A percentile compares a stretch with the other conserved stretches of the same genome.
phyloP scores from a whole-genome alignment of 805 yeast genomes.

The Metschnikowia borealis region DNA sequence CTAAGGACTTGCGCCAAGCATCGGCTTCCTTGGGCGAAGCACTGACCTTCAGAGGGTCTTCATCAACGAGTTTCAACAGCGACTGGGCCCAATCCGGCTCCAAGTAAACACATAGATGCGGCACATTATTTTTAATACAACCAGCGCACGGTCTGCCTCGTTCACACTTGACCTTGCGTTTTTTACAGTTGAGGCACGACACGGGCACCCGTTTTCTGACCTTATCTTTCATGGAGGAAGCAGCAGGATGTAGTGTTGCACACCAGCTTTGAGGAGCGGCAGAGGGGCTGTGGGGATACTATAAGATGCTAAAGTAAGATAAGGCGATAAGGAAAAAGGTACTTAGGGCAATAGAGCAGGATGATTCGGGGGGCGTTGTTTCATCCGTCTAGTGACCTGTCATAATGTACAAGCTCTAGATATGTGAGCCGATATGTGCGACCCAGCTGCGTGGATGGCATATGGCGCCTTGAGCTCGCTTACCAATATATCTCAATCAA shows the following conservation, averaged over 20 bases:
- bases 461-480: not conserved
- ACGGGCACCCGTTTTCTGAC: slow-evolving; percentile 36
- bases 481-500: not conserved
- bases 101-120: slow-evolving; percentile 36
- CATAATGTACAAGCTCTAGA: not conserved
- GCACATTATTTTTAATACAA: slow-evolving; percentile 38
- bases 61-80: slow-evolving; percentile 6
- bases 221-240: slow-evolving; percentile 5
- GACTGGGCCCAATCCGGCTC: slow-evolving; percentile 37
- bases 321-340: not conserved
- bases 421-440: slow-evolving; percentile 3
- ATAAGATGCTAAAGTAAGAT: too few species aligned
- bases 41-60: not conserved
- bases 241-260: not conserved
- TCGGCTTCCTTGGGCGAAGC: not conserved
- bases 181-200: slow-evolving; percentile 38
- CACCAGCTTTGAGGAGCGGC: not conserved
- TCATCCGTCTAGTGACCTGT: not conserved
- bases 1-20: slow-evolving; percentile 2
- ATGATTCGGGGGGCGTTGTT: not conserved
- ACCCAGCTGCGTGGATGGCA: not conserved
- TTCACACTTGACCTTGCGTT: slow-evolving; percentile 43
- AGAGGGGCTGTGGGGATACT: too few species aligned
- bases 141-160: slow-evolving; percentile 40
- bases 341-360: too few species aligned